Evolutionary conservation across 2,329 filamentous ascomycete genomes (phyloP).

Genomic region (Aureobasidium sp.): DNA sequence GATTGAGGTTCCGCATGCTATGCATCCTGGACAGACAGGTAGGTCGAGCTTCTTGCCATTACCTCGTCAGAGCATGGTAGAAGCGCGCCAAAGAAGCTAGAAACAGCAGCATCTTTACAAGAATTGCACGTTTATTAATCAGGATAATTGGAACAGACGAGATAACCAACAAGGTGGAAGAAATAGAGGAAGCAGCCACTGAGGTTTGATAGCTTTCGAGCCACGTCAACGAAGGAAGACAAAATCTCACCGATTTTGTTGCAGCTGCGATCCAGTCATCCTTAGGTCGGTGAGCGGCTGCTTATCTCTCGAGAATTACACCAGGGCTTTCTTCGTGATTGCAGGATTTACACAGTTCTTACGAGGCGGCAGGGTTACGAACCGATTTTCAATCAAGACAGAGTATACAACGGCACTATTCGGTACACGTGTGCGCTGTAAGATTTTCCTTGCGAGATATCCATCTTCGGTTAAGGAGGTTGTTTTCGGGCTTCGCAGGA

Average conservation of each 20-base stretch:
- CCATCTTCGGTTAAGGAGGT: background rate
- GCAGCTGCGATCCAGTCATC: background rate
- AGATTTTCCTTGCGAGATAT: background rate
- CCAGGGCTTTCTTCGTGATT: too few species aligned
- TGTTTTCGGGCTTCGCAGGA: background rate
- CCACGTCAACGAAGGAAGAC: background rate
- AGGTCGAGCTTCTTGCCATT: too few species aligned
- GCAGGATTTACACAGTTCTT: background rate
- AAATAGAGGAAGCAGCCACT: too few species aligned
- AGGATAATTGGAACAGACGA: too few species aligned
- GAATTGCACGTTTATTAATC: too few species aligned
- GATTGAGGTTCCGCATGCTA: too few species aligned
- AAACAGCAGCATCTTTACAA: too few species aligned
- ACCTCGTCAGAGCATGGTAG: too few species aligned
- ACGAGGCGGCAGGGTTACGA: background rate
- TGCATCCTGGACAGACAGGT: too few species aligned
- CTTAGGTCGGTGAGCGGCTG: background rate
- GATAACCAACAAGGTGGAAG: too few species aligned
- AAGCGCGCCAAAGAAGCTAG: too few species aligned
- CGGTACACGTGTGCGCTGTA: background rate
- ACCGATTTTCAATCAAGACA: background rate
- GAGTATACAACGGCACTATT: background rate
- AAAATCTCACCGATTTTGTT: background rate
- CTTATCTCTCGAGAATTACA: background rate
- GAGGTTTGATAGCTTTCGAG: background rate